Conservation (phyloP, 2,329 filamentous ascomycete genomes). For the Colletotrichum chlorophyti region DNA sequence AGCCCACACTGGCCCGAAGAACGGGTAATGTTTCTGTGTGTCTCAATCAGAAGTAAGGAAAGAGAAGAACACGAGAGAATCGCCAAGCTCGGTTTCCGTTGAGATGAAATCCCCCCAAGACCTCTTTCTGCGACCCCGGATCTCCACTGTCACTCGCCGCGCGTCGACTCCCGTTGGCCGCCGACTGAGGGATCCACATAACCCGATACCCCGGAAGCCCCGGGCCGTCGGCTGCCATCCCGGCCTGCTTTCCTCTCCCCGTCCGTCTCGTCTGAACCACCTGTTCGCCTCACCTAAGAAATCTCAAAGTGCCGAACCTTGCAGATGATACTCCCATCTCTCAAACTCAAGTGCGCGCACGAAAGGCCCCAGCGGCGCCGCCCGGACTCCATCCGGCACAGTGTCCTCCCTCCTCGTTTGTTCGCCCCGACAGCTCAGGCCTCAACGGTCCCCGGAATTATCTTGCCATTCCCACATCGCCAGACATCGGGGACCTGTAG, state of each 20-base stretch:
- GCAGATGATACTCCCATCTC: conserved; percentile 15
- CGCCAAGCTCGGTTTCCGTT: too few species aligned
- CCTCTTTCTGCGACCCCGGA: too few species aligned
- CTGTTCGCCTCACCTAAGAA: neutral
- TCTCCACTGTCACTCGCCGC: too few species aligned
- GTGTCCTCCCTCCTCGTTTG: neutral
- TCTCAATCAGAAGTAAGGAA: too few species aligned
- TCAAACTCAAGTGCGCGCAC: neutral
- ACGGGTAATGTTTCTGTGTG: too few species aligned
- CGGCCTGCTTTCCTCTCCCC: neutral
- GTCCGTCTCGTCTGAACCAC: neutral
- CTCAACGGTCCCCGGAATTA: conserved; percentile 13
- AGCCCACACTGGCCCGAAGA: too few species aligned
- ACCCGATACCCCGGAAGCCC: neutral
- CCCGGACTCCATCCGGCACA: conserved; percentile 16
- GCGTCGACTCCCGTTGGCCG: too few species aligned
- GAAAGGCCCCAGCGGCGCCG: conserved; percentile 4
- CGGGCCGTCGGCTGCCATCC: neutral
- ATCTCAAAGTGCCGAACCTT: conserved; percentile 28
- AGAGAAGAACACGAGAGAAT: too few species aligned
- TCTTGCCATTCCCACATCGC: neutral
- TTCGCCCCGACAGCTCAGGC: neutral
- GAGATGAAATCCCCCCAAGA: too few species aligned
- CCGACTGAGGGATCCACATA: conserved; percentile 13
- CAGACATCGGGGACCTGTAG: neutral